Conservation (phyloP, 768 basidiomycete species). For the Leccinum disarticulatum region DNA sequence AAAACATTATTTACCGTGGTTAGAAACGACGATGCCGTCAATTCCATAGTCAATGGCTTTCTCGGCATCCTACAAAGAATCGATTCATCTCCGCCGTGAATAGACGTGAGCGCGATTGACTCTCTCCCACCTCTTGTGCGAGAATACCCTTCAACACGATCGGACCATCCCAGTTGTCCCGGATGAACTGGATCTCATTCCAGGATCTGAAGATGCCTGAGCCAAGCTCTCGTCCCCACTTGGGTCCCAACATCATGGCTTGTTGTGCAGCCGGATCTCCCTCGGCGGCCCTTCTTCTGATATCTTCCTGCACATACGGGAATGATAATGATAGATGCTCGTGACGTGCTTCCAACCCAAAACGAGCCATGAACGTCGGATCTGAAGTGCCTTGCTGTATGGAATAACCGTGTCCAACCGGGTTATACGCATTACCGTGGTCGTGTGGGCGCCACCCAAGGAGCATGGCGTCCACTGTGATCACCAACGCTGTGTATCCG, state of each 20-base stretch:
- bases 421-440: slow-evolving; percentile 39
- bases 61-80: slow-evolving; percentile 40
- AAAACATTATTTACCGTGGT: slow-evolving; percentile 54
- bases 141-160: slow-evolving; percentile 50
- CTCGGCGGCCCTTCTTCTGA: slow-evolving; percentile 22
- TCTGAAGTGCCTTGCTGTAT: slow-evolving; percentile 43
- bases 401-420: slow-evolving; percentile 38
- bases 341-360: slow-evolving; percentile 31
- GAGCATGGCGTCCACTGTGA: slow-evolving; percentile 45
- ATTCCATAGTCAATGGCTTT: slow-evolving; percentile 61
- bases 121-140: slow-evolving; percentile 9
- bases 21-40: slow-evolving; percentile 78
- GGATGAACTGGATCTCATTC: slow-evolving; percentile 45
- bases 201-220: slow-evolving; percentile 44
- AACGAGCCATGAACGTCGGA: slow-evolving; percentile 45
- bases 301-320: slow-evolving; percentile 35
- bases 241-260: slow-evolving; percentile 33
- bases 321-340: slow-evolving; percentile 30
- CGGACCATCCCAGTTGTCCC: slow-evolving; percentile 48
- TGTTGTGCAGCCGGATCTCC: slow-evolving; percentile 35
- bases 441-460: slow-evolving; percentile 49
- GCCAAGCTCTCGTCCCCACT: slow-evolving; percentile 39
- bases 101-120: not conserved
- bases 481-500: slow-evolving; percentile 43
- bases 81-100: not conserved